Base-by-base conservation (phyloP, 371 early-diverging fungal genomes). In the Rhizopus delemar region DNA sequence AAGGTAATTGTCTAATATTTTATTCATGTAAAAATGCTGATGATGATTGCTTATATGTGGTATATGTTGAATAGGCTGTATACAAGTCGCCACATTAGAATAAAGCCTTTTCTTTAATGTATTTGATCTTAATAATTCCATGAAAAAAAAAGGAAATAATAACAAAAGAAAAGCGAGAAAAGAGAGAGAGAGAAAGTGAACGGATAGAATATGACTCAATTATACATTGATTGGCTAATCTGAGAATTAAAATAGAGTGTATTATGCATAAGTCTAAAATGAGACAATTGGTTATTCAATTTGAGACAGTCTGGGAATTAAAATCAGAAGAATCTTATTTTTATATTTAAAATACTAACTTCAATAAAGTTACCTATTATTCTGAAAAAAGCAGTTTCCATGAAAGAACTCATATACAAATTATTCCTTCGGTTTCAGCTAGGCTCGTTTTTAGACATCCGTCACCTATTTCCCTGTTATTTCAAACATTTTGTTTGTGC, bases 11-110 rank as follows among this genome's bases (percentile, higher is more conserved):
- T 93, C 93, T 11, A 94, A 80, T 41, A 87, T 75, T 22, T 87
- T 75, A 70, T 91, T 92, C 59, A 84, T 79, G 74, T 94, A 94
- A 66, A 92, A 94, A 60, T 80, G 65, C 31, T 65, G 65, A 0
- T 52, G 41, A 34, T 52, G 41, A 41, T 56, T 7, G 32, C 38
- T 35, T n/a, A 36, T 7, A 34, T 33, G 52, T 12, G 11, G 29
- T 31, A 28, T 9, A 46, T 46, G 32, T 3, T 2, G 22, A 7
- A 48, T 29, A 32, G 48, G 12, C 28, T 32, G 41, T 13, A 31
- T 31, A 39, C 29, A 45, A 3, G 54, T 49, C 6, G 60, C 60
- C n/a, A 60, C 5, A 4, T 38, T 60, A 8, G 53, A 60, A 33
- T 32, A 45, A 31, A 35, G n/a, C 13, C 45, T 38, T 6, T 22